Evolutionary conservation across 208 protist genomes (phyloP).

Genomic region (Acanthamoeba triangularis): DNA sequence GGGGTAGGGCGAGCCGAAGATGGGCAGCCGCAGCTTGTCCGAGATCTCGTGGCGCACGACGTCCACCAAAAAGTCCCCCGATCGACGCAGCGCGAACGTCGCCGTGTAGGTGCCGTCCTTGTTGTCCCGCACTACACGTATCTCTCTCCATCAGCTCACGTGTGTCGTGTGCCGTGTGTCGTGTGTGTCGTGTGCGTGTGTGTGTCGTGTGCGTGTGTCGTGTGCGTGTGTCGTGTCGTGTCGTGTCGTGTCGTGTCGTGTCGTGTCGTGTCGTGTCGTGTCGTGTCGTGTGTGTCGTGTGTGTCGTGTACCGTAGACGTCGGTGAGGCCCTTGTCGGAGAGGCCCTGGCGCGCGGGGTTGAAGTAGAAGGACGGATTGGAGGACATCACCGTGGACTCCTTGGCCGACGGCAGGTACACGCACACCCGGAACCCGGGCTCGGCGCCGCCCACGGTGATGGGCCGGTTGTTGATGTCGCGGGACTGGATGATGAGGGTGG

Average conservation of each 20-base stretch:
- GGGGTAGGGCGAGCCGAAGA: constrained; percentile 23
- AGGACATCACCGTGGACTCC: not conserved
- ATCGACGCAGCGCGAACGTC: not conserved
- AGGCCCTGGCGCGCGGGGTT: not conserved
- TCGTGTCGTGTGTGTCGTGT: not conserved
- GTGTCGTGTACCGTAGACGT: not conserved
- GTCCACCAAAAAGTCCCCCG: constrained; percentile 7
- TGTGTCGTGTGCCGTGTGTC: too few species aligned
- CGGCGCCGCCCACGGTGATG: constrained; percentile 55
- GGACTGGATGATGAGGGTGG: constrained; percentile 34
- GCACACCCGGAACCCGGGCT: constrained; percentile 16
- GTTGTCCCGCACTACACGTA: not conserved
- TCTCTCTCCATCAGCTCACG: not conserved
- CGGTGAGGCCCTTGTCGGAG: constrained; percentile 16
- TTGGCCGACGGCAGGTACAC: not conserved
- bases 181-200: not conserved
- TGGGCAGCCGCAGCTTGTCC: constrained; percentile 4
- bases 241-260: not conserved
- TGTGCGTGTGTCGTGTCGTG: too few species aligned
- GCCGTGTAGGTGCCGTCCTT: constrained; percentile 46
- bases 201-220: not conserved
- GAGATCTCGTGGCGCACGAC: constrained; percentile 20
- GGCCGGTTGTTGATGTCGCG: constrained; percentile 47
- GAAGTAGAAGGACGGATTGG: constrained; percentile 9
- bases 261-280: not conserved